These are phyloP conservation scores for Lindgomyces ingoldianus DNA, from an alignment of 495 filamentous ascomycete species.

Conservation along the genomic window DNA sequence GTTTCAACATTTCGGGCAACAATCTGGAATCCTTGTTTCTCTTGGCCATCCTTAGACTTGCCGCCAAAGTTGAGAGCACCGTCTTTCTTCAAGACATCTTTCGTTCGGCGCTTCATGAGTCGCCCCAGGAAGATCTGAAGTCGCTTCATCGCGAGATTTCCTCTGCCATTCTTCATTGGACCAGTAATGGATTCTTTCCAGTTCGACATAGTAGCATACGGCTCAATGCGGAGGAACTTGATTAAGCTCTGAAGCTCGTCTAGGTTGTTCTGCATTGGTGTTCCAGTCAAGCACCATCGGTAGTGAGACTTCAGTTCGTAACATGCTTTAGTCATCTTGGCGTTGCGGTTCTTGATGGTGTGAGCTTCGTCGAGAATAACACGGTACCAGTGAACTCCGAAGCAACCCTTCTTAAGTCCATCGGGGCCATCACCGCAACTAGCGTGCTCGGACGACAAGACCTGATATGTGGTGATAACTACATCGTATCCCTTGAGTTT, in stretches of 20 bases:
- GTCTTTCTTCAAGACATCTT: conserved; percentile 86
- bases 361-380: conserved; percentile 96
- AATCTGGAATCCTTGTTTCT: conserved; percentile 72
- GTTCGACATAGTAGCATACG: conserved; percentile 74
- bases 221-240: conserved; percentile 87
- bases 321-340: conserved; percentile 86
- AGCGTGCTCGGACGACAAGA: conserved; percentile 83
- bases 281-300: conserved; percentile 94
- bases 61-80: conserved; percentile 72
- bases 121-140: conserved; percentile 80
- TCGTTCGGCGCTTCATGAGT: conserved; percentile 96
- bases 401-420: conserved; percentile 74
- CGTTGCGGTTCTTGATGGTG: conserved; percentile 96
- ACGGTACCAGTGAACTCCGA: conserved; percentile 91
- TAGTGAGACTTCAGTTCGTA: conserved; percentile 80
- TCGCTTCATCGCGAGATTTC: conserved; percentile 83
- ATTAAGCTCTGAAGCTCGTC: conserved; percentile 94
- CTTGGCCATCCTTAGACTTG: conserved; percentile 54
- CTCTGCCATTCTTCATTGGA: conserved; percentile 82
- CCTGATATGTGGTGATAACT: conserved; percentile 96
- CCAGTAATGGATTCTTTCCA: conserved; percentile 88
- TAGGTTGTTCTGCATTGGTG: conserved; percentile 97
- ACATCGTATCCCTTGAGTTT: conserved; percentile 85
- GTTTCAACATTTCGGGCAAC: conserved; percentile 83
- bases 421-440: conserved; percentile 57